phyloP scores from a whole-genome alignment of 2,329 filamentous ascomycete genomes.

The Trichothecium sympodiale region DNA sequence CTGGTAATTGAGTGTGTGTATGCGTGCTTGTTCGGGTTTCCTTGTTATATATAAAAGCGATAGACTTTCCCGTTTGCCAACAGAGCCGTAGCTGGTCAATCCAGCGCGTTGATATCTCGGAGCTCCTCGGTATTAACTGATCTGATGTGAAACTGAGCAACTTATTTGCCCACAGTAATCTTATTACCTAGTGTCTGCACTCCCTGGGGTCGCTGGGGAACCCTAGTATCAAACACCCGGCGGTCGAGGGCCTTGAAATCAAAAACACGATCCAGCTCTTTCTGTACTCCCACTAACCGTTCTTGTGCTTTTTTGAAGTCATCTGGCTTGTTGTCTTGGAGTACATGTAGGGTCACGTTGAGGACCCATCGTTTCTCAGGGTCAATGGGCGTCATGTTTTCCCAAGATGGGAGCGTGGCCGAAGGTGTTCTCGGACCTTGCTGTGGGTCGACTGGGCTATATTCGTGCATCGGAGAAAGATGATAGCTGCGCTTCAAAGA shows the following conservation, averaged over 20 bases:
- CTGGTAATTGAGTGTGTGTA: no score
- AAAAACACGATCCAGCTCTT: constrained; percentile 39
- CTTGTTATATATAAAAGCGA: background rate
- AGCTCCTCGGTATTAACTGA: no score
- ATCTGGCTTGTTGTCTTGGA: constrained; percentile 46
- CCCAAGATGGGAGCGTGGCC: constrained; percentile 31
- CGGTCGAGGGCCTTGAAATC: constrained; percentile 41
- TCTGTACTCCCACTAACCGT: constrained; percentile 33
- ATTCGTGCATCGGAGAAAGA: constrained; percentile 19
- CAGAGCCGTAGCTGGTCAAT: no score
- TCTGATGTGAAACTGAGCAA: background rate
- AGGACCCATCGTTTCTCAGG: constrained; percentile 42
- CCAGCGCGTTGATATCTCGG: no score
- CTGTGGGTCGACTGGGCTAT: constrained; percentile 19
- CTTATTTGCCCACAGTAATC: constrained; percentile 19
- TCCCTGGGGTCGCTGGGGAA: constrained; percentile 24
- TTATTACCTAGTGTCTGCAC: constrained; percentile 27
- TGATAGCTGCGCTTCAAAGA: constrained; percentile 37
- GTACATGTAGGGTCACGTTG: constrained; percentile 39
- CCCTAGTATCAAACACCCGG: constrained; percentile 40
- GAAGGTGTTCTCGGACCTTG: constrained; percentile 9
- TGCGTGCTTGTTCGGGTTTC: no score
- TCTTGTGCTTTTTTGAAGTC: constrained; percentile 44
- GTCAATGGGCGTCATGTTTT: constrained; percentile 35
- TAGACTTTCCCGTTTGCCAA: no score